Evolutionary conservation across 495 filamentous ascomycete species (phyloP).

Genomic region (Xylaria grammica): DNA sequence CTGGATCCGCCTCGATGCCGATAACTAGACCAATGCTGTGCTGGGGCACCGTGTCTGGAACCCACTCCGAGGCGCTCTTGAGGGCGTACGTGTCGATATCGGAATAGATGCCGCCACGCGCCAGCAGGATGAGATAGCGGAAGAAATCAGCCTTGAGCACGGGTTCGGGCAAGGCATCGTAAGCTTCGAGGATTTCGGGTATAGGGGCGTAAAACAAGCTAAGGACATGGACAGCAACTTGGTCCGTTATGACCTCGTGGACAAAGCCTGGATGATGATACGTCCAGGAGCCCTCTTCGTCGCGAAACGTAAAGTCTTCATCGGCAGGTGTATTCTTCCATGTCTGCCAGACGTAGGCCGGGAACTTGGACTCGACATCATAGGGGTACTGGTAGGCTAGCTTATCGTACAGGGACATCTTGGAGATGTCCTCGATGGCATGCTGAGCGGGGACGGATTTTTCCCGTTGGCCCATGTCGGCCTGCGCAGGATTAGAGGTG

Average conservation of each 20-base stretch:
- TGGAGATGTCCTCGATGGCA: conserved; percentile 57
- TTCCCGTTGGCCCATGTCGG: conserved; percentile 22
- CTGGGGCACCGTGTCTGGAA: conserved; percentile 77
- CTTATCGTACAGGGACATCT: conserved; percentile 77
- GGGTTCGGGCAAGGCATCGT: conserved; percentile 79
- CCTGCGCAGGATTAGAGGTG: conserved; percentile 28
- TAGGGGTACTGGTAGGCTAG: conserved; percentile 94
- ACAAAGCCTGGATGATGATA: conserved; percentile 88
- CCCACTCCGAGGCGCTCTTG: conserved; percentile 82
- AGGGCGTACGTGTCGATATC: conserved; percentile 94
- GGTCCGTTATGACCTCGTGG: conserved; percentile 95
- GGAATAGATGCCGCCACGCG: conserved; percentile 92
- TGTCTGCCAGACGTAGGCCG: conserved; percentile 98
- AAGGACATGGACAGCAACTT: conserved; percentile 79
- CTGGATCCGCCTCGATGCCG: conserved; percentile 95
- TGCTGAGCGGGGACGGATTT: conserved; percentile 45
- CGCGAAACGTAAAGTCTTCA: conserved; percentile 79
- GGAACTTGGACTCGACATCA: conserved; percentile 84
- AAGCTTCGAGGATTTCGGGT: conserved; percentile 93
- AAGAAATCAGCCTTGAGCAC: conserved; percentile 98
- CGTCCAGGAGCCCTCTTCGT: conserved; percentile 89
- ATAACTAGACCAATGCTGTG: conserved; percentile 82
- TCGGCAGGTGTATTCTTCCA: conserved; percentile 91
- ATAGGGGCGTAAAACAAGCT: conserved; percentile 84
- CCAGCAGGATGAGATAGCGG: conserved; percentile 92